phyloP scores from a whole-genome alignment of 108 stramenopile genomes.

The Cylindrotheca fusiformis region DNA sequence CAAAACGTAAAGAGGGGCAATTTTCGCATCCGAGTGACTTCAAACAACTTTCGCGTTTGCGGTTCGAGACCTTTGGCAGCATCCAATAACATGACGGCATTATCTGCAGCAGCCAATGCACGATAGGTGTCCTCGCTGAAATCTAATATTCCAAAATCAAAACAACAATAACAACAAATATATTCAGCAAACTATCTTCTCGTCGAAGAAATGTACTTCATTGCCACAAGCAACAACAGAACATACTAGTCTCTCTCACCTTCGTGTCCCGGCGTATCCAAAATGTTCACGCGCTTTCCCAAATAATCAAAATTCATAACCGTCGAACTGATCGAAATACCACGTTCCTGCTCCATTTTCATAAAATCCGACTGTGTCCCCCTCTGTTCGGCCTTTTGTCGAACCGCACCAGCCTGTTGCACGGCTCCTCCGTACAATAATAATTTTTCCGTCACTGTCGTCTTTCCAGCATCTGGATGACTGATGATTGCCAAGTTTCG shows the following conservation, averaged over 20 bases:
- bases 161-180: too few relatives aligned
- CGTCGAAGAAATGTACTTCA: too few relatives aligned
- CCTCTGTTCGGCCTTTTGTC: conserved; percentile 86
- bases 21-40: conserved; percentile 67
- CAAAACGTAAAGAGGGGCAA: conserved; percentile 89
- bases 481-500: conserved; percentile 95
- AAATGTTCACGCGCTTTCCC: conserved; percentile 58
- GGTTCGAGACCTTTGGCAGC: conserved; percentile 95
- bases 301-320: conserved; percentile 94
- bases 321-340: conserved; percentile 89
- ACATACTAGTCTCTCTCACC: background rate
- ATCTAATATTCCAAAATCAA: too few relatives aligned
- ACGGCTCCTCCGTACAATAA: conserved; percentile 90
- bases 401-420: conserved; percentile 94
- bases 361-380: conserved; percentile 89
- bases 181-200: too few relatives aligned
- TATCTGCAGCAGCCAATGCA: conserved; percentile 92
- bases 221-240: too few relatives aligned
- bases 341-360: conserved; percentile 94
- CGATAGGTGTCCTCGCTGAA: conserved; percentile 96
- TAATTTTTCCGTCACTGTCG: conserved; percentile 96
- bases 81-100: conserved; percentile 95
- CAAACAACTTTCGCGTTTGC: conserved; percentile 93
- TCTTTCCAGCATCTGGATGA: conserved; percentile 96
- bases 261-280: conserved; percentile 93